Evolutionary conservation across 495 filamentous ascomycete species (phyloP), one percentile per base, ranked within the genome.

Genomic region (Aspergillus homomorphus): DNA sequence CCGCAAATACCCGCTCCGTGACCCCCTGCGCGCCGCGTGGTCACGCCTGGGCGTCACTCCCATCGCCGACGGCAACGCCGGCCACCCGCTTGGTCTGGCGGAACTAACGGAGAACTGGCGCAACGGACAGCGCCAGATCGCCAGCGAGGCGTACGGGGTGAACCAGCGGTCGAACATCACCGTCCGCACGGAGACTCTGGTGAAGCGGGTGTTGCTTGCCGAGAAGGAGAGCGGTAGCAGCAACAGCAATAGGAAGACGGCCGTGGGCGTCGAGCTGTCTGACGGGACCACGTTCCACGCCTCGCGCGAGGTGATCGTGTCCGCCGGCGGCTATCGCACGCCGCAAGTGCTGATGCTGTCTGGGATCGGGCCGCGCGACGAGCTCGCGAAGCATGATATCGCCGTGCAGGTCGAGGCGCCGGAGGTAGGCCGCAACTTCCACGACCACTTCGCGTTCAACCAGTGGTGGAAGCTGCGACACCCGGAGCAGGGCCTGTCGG

Each of bases 1-100:
- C 74, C 81, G 23, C 72, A 81, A 64, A 57, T 54, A 49, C 75
- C 70, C 72, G 1, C 60, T 77, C 2, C 30, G 60, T 9, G 60
- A 69, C 8, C 56, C 58, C 1, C 26, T 70, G 12, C n/a, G 51
- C 46, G 7, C 46, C 4, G 58, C 67, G 16, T 74, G 62, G 66
- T 19, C 45, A 6, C 48, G 57, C 3, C 0, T 72, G 22, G 73
- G 74, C n/a, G 30, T 76, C 4, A 10, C 66, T 4, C 20, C 30
- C 1, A 59, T 63, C 5, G 33, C 52, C 0, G 70, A 76, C 60
- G 57, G 18, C 10, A 75, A 75, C 51, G 51, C 38, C 4, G 73
- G 73, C 0, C 38, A 56, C 18, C 62, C 65, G 15, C 45, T 66
- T 1, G 74, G 75, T n/a, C 43, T 76, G 0, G 59, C 41, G 20